phyloP scores from a whole-genome alignment of 352 stramenopile genomes.

The Pythium periplocum region DNA sequence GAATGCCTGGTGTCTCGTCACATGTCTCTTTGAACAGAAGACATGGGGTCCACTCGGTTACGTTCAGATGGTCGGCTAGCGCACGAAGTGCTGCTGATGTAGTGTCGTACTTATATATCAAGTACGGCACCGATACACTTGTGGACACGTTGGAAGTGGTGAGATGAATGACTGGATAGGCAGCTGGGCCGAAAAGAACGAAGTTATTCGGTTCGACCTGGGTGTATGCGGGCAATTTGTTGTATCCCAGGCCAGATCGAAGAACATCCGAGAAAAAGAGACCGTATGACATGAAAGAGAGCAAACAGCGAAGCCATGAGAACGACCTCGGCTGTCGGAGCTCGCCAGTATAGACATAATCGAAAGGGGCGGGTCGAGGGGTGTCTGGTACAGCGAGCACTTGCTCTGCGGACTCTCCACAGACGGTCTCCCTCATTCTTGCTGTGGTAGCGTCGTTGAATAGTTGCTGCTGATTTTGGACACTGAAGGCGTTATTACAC shows the following conservation, averaged over 20 bases:
- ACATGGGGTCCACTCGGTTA: constrained; percentile 7
- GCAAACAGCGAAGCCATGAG: constrained; percentile 11
- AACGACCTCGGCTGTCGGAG: constrained; percentile 1
- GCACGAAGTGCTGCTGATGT: constrained; percentile 14
- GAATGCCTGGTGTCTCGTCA: constrained; percentile 3
- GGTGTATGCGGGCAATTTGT: constrained; percentile 1
- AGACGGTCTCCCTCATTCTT: too few relatives aligned
- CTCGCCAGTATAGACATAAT: too few relatives aligned
- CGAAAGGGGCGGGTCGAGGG: too few relatives aligned
- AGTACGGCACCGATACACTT: background rate
- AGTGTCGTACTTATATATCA: constrained; percentile 19
- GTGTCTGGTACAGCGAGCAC: too few relatives aligned
- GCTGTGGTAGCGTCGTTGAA: too few relatives aligned
- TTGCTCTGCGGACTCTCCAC: too few relatives aligned
- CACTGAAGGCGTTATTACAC: too few relatives aligned
- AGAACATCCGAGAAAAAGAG: constrained; percentile 13
- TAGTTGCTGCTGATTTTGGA: too few relatives aligned
- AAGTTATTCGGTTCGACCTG: constrained; percentile 5
- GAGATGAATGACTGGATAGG: constrained; percentile 10
- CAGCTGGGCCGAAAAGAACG: constrained; percentile 4
- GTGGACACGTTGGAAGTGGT: constrained; percentile 4
- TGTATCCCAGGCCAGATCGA: constrained; percentile 9
- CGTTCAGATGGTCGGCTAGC: background rate
- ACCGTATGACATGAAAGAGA: constrained; percentile 15
- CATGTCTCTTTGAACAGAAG: constrained; percentile 10